Evolutionary conservation across 192 early-diverging fungal genomes (phyloP), one percentile per base, ranked within the genome.

Genomic region (Coemansia sp.): DNA sequence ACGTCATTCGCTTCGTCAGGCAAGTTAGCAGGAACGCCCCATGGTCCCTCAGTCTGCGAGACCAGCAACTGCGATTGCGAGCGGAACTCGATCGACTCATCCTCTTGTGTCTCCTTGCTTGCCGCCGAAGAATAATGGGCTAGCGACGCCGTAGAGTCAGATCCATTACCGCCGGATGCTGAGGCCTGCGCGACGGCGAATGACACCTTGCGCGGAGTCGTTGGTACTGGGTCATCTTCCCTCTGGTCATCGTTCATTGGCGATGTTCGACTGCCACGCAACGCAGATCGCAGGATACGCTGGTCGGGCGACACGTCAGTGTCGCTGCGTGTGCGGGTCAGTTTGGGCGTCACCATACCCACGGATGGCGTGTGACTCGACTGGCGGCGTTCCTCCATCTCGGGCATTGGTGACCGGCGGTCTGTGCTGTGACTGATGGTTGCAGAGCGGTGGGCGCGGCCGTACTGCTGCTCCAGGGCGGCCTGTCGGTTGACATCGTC

Each of bases 221-320:
- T 44, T 5, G 52, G 20, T 52, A 15, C 57, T 8, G 20, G n/a
- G 20, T 40, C 69, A 49, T 33, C 44, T 24, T n/a, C 16, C 9
- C 43, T 27, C n/a, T 22, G 24, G 33, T 50, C 46, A 1, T 22
- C 53, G 5, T 27, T 16, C 44, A 44, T 66, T n/a, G 60, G 66
- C 10, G 63, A 39, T 49, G 71, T 38, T 39, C 71, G 41, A 53
- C 52, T 73, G 31, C 66, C 55, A 29, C 76, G 76, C 22, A 78
- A 38, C 24, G 76, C 76, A 33, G 76, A 78, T 57, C 76, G 69
- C 43, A 72, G 33, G 47, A 60, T 66, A 20, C 60, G 70, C 24
- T 43, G 55, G 24, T 57, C 64, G 13, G 68, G 57, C 12, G 69
- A 47, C 40, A 66, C 46, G 3, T 62, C 75, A n/a, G 44, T 27